These are phyloP conservation scores for Eucalyptus shirleyi DNA, from an alignment of 345 rosid species.

Conservation along the genomic window DNA sequence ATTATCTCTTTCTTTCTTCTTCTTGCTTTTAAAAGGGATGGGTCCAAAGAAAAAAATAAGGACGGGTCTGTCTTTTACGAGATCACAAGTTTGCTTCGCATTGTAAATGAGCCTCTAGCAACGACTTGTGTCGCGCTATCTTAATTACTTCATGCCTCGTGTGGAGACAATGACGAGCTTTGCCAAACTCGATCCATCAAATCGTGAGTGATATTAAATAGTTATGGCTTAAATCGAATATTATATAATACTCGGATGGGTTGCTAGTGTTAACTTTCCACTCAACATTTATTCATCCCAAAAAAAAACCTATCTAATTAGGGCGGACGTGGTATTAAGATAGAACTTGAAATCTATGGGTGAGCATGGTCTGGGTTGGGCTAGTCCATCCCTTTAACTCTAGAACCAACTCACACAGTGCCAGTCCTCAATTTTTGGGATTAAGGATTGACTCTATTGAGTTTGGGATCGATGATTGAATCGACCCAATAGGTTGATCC, in stretches of 20 bases:
- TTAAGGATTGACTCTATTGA: too few species aligned
- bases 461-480: too few species aligned
- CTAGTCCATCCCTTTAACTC: rapidly evolving
- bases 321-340: rapidly evolving
- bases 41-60: too few species aligned
- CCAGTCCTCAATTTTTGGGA: too few species aligned
- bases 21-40: neutral
- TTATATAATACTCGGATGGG: rapidly evolving
- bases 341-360: too few species aligned
- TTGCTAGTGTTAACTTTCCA: rapidly evolving
- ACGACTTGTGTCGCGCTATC: rapidly evolving
- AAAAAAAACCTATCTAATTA: rapidly evolving
- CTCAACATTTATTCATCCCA: neutral
- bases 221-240: neutral
- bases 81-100: neutral
- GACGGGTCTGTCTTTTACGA: rapidly evolving
- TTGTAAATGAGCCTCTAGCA: rapidly evolving
- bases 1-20: neutral
- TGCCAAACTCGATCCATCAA: rapidly evolving
- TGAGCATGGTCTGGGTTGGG: too few species aligned
- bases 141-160: rapidly evolving
- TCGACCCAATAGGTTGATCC: too few species aligned
- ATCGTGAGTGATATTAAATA: neutral
- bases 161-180: rapidly evolving
- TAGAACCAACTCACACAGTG: too few species aligned